Evolutionary conservation across 1,139 yeast genomes (phyloP).

Genomic region (Blastobotrys persicus): DNA sequence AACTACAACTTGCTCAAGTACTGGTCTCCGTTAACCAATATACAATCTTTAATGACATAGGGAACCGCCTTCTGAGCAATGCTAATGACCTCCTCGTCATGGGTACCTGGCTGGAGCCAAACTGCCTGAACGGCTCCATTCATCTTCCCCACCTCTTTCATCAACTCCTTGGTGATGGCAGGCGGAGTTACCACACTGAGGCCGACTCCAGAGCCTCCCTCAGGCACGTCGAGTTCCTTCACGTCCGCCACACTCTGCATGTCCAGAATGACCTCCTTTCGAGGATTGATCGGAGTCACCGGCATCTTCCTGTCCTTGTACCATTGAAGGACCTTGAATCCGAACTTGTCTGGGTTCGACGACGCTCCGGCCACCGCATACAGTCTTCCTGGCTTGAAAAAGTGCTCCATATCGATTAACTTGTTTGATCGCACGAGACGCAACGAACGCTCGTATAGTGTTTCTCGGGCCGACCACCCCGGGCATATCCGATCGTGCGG

Average conservation of each 20-base stretch:
- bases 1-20: conserved; percentile 42
- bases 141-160: conserved; percentile 44
- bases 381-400: conserved; percentile 50
- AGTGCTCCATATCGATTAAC: conserved; percentile 35
- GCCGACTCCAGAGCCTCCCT: conserved; percentile 29
- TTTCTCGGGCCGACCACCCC: conserved; percentile 5
- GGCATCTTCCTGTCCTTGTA: conserved; percentile 56
- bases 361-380: conserved; percentile 80
- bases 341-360: conserved; percentile 61
- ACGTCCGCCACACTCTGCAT: conserved; percentile 43
- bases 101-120: conserved; percentile 87
- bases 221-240: conserved; percentile 36
- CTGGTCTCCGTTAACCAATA: conserved; percentile 64
- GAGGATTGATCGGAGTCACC: conserved; percentile 60
- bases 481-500: neutral
- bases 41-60: conserved; percentile 62
- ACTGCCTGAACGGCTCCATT: conserved; percentile 49
- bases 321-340: conserved; percentile 70
- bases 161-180: conserved; percentile 47
- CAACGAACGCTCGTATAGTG: neutral
- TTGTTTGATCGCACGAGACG: neutral
- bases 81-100: conserved; percentile 52
- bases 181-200: conserved; percentile 71
- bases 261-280: conserved; percentile 53
- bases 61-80: conserved; percentile 40